Evolutionary conservation across 2,329 filamentous ascomycete genomes (phyloP), one percentile per base, ranked within the genome.

Genomic region (Phoma sp.): DNA sequence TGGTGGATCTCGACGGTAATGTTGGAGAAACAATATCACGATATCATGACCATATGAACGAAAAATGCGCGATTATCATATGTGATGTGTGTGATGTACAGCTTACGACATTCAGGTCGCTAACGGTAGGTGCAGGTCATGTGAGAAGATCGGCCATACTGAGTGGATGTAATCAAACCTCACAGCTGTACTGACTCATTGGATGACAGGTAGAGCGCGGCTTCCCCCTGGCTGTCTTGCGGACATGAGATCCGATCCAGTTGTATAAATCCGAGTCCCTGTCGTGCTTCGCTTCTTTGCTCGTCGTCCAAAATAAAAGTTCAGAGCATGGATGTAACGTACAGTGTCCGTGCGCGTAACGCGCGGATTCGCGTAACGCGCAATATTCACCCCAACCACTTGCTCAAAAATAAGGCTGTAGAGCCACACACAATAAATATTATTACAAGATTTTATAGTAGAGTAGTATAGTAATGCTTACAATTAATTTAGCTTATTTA

Each of bases 11-110:
- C 34, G 46, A 47, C 46, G 57, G 49, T 59, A 57, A 57, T 56
- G 49, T 59, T 57, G 53, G 49, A 59, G 42, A 48, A 46, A 54
- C 53, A 59, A 59, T 64, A 57, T 64, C 57, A 64, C 60, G 61
- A 64, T 58, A 55, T 57, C 60, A 61, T 48, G 60, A 52, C 57
- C 61, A 53, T 30, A 11, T 46, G 32, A 49, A 36, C 20, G 14
- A 23, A 40, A 23, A 40, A 21, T 39, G 45, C 33, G n/a, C 40
- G 33, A 45, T 49, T 17, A 25, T 30, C 6, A 29, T n/a, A 9
- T 40, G 45, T 48, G 26, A 28, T 54, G 39, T 36, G 23, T 48
- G 40, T 34, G 33, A 48, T 43, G 38, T 43, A 12, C 18, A 7
- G 4, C 33, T 45, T 33, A 38, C 51, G 32, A 33, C 38, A 37